phyloP scores from a whole-genome alignment of 495 filamentous ascomycete species.

The Trichoderma gamsii region DNA sequence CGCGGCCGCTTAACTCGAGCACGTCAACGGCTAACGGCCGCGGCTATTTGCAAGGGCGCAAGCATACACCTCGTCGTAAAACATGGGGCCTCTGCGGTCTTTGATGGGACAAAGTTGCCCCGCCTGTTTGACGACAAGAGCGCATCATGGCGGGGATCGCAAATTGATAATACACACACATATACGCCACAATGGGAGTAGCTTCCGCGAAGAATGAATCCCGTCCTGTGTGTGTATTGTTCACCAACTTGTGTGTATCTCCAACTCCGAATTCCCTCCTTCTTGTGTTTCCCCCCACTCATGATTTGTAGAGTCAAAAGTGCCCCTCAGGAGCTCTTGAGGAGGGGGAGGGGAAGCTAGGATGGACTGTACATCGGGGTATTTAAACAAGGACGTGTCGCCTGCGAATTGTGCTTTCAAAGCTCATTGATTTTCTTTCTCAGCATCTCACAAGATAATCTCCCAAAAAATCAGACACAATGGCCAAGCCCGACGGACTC shows the following conservation, averaged over 20 bases:
- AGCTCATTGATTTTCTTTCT: background rate
- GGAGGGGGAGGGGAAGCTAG: background rate
- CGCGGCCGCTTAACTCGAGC: background rate
- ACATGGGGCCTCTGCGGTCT: too few relatives aligned
- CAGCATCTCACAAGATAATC: background rate
- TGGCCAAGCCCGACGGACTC: slow-evolving; percentile 32
- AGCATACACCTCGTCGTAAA: background rate
- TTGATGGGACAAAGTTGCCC: background rate
- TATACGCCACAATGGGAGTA: too few relatives aligned
- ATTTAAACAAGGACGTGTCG: background rate
- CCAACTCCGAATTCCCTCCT: background rate
- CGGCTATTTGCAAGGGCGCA: background rate
- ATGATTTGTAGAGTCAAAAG: background rate
- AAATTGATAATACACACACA: too few relatives aligned
- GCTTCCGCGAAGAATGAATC: too few relatives aligned
- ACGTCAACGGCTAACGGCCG: slow-evolving; percentile 1
- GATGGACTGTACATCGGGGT: background rate
- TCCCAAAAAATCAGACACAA: background rate
- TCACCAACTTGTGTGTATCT: too few relatives aligned
- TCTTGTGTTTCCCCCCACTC: background rate
- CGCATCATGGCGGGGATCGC: background rate
- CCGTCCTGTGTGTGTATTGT: too few relatives aligned
- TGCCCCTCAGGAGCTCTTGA: background rate
- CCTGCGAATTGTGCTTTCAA: background rate
- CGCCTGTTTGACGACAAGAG: background rate